A percentile compares a stretch with the other conserved stretches of the same genome.
Conservation (phyloP, 2,329 filamentous ascomycete species). For the Ustulina deusta region DNA sequence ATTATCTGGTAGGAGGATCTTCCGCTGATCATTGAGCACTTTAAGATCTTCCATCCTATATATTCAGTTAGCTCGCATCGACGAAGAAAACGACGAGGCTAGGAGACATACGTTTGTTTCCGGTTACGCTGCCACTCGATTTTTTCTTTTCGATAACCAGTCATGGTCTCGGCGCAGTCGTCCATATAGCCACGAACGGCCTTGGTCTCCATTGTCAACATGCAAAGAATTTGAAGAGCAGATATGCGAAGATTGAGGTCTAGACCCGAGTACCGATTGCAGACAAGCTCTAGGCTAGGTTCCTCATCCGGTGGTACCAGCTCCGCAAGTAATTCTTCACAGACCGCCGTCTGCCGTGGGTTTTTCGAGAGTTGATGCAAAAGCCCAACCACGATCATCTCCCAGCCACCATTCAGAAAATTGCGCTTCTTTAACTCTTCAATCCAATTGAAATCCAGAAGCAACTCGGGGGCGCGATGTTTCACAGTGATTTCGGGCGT, state of each 20-base stretch:
- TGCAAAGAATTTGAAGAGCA: conserved; percentile 85
- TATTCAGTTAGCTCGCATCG: conserved; percentile 27
- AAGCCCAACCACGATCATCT: conserved; percentile 87
- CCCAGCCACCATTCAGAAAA: conserved; percentile 90
- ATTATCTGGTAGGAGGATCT: conserved; percentile 79
- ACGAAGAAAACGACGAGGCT: not conserved
- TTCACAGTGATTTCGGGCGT: conserved; percentile 62
- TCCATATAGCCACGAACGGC: conserved; percentile 90
- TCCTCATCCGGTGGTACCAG: conserved; percentile 84
- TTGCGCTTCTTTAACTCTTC: conserved; percentile 85
- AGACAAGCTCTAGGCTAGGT: conserved; percentile 79
- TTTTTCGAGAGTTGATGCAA: conserved; percentile 86
- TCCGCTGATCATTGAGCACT: conserved; percentile 77
- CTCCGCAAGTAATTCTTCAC: conserved; percentile 81
- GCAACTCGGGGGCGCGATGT: conserved; percentile 81
- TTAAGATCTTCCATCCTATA: conserved; percentile 77
- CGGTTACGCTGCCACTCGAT: conserved; percentile 89
- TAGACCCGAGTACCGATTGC: conserved; percentile 76
- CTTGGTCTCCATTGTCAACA: conserved; percentile 87
- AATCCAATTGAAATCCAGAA: conserved; percentile 83
- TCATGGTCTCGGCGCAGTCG: conserved; percentile 94
- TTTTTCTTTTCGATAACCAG: conserved; percentile 92
- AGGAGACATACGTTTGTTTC: conserved; percentile 68
- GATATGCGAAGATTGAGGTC: conserved; percentile 86
- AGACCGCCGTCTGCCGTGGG: conserved; percentile 74